A percentile compares a stretch with the other conserved stretches of the same genome.
These are phyloP conservation scores for Penicillium sp. DNA, from an alignment of 2,329 filamentous ascomycete species.

Conservation along the genomic window DNA sequence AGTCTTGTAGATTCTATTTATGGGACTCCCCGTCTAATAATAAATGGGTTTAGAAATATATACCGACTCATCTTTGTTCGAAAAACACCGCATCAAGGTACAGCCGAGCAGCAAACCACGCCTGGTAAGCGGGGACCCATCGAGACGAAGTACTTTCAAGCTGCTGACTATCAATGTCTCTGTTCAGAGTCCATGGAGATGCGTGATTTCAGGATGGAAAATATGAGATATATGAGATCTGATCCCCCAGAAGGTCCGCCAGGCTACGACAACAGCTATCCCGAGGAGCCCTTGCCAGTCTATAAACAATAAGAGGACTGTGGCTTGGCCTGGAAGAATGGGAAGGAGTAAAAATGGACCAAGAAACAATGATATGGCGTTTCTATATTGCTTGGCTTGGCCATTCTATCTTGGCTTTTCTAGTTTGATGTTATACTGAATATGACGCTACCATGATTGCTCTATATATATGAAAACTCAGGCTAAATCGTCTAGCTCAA, in stretches of 20 bases:
- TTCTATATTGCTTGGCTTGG: not conserved
- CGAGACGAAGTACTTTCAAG: not conserved
- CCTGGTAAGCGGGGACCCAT: not conserved
- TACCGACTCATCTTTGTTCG: not conserved
- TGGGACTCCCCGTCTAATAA: not conserved
- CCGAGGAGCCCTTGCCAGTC: not conserved
- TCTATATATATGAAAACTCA: not conserved
- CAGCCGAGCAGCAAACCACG: not conserved
- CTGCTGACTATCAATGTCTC: not conserved
- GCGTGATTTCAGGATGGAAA: not conserved
- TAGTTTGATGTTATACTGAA: not conserved
- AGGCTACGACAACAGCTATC: not conserved
- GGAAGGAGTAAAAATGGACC: not conserved
- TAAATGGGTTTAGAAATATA: not conserved
- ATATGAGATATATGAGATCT: not conserved
- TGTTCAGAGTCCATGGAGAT: not conserved
- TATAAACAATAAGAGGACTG: not conserved
- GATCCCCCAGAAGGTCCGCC: not conserved
- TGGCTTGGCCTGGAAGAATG: not conserved
- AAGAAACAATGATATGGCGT: not conserved
- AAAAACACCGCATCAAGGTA: not conserved
- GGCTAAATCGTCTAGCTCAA: not conserved
- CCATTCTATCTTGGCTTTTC: not conserved
- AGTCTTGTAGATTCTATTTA: not conserved
- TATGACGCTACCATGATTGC: not conserved